Evolutionary conservation across 352 stramenopile species (phyloP).

Genomic region (Pythium sukuiense): DNA sequence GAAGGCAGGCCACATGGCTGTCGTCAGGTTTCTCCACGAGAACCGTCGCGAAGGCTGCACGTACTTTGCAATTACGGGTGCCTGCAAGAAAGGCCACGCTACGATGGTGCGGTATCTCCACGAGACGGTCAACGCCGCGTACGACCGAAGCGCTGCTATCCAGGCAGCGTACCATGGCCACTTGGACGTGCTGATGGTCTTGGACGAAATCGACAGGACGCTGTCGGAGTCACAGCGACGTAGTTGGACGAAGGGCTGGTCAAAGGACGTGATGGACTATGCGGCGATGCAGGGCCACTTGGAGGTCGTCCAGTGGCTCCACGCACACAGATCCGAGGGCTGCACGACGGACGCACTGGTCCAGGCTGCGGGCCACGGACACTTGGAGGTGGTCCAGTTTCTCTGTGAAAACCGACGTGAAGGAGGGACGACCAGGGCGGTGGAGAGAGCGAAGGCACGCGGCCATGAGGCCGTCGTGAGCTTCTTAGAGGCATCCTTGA

Average conservation of each 20-base stretch:
- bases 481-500: background rate
- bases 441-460: background rate
- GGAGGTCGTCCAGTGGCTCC: background rate
- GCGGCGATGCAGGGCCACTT: background rate
- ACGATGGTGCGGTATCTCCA: slow-evolving; percentile 1
- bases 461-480: background rate
- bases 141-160: background rate
- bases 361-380: background rate
- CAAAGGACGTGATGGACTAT: background rate
- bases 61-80: background rate
- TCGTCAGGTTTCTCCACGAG: slow-evolving; percentile 4
- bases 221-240: background rate
- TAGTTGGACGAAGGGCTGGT: background rate
- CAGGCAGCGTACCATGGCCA: background rate
- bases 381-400: slow-evolving; percentile 3
- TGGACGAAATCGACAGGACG: background rate
- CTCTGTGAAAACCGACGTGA: slow-evolving; percentile 1
- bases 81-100: background rate
- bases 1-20: background rate
- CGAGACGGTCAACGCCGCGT: background rate
- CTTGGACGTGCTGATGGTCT: background rate
- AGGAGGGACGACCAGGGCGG: background rate
- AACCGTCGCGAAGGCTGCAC: slow-evolving; percentile 5
- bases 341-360: background rate
- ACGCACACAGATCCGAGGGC: background rate